A percentile compares a stretch with the other conserved stretches of the same genome.
Conservation (phyloP, 345 rosid genomes). For the Lepidium aucheri region DNA sequence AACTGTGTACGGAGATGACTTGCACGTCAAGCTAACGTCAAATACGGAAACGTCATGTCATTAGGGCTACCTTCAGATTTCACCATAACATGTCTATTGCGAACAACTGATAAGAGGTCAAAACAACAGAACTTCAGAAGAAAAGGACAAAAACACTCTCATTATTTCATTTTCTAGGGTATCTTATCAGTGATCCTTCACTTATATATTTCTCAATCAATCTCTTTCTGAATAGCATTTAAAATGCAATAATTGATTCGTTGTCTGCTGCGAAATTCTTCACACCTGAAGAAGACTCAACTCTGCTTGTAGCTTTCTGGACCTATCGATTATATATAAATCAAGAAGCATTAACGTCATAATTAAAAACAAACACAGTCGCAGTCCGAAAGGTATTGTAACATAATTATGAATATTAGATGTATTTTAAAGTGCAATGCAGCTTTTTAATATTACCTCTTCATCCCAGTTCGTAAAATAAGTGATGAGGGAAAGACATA, state of each 20-base stretch:
- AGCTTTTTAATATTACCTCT: constrained; percentile 23
- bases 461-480: constrained; percentile 29
- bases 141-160: too few relatives aligned
- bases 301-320: constrained; percentile 31
- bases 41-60: not conserved
- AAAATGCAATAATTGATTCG: not conserved
- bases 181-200: too few relatives aligned
- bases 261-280: not conserved
- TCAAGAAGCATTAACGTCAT: too few relatives aligned
- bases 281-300: constrained; percentile 8
- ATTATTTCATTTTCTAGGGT: too few relatives aligned
- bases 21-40: not conserved
- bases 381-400: not conserved
- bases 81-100: too few relatives aligned
- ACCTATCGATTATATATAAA: constrained; percentile 17
- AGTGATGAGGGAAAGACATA: constrained; percentile 22
- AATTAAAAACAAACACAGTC: not conserved
- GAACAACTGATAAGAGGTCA: too few relatives aligned
- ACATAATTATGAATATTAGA: not conserved
- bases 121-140: too few relatives aligned
- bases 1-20: not conserved
- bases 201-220: too few relatives aligned
- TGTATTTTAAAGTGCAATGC: too few relatives aligned
- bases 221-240: too few relatives aligned
- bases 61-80: too few relatives aligned